These are phyloP conservation scores for Asclepias syriaca DNA, from an alignment of 257 asterid genomes.

Conservation along the genomic window DNA sequence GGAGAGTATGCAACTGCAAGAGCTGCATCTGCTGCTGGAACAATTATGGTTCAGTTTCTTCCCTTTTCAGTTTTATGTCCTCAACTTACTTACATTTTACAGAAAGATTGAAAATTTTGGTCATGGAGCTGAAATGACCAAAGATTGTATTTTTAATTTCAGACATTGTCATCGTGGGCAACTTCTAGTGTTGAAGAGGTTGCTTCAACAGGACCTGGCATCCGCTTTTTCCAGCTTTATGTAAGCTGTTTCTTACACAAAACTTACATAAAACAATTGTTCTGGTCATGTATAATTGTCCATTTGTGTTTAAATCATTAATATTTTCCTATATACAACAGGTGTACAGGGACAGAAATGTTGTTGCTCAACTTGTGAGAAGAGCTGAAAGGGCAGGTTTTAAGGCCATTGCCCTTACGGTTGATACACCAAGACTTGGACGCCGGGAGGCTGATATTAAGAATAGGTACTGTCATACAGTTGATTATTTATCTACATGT, in stretches of 20 bases:
- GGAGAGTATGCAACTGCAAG: constrained; percentile 98
- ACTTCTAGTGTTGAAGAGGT: constrained; percentile 81
- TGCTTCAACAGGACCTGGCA: constrained; percentile 67
- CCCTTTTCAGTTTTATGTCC: not conserved
- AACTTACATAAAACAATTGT: not conserved
- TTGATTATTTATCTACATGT: not conserved
- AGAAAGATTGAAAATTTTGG: not conserved
- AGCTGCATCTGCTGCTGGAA: constrained; percentile 95
- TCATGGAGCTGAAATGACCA: not conserved
- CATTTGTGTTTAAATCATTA: not conserved
- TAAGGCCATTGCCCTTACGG: constrained; percentile 95
- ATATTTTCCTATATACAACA: constrained; percentile 26
- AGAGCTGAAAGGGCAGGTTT: constrained; percentile 93
- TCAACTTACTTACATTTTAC: not conserved
- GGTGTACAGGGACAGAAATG: constrained; percentile 89
- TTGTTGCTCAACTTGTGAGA: constrained; percentile 86
- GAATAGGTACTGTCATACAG: constrained; percentile 47
- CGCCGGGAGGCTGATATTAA: constrained; percentile 90
- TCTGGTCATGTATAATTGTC: not conserved
- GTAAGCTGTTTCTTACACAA: constrained; percentile 26
- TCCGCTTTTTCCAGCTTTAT: constrained; percentile 50
- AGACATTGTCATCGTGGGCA: constrained; percentile 73
- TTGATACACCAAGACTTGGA: constrained; percentile 85
- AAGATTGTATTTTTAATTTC: constrained; percentile 17
- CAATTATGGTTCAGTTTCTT: constrained; percentile 68